Conservation (phyloP, 768 basidiomycete genomes). For the Podaxis carcinomalis region DNA sequence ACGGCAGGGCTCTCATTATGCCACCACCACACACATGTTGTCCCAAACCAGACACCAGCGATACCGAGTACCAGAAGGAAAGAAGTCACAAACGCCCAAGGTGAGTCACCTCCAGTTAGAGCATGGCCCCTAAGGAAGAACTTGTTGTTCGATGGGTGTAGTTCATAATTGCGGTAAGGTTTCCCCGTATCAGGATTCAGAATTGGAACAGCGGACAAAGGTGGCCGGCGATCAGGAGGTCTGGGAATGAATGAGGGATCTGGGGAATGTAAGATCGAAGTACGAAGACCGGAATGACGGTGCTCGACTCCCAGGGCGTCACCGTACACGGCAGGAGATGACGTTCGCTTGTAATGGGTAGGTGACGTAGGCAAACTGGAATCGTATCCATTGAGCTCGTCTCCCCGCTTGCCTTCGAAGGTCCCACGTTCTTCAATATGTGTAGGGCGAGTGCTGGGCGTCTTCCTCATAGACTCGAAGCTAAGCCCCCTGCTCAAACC, state of each 20-base stretch:
- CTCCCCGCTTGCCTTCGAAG: constrained; percentile 27
- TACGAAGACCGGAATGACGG: constrained; percentile 18
- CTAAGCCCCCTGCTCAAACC: constrained; percentile 47
- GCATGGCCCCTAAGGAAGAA: constrained; percentile 73
- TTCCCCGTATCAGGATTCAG: constrained; percentile 34
- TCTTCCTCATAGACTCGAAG: constrained; percentile 43
- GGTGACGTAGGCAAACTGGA: constrained; percentile 6
- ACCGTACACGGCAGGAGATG: background rate
- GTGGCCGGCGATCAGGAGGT: constrained; percentile 24
- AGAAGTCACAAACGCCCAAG: constrained; percentile 72
- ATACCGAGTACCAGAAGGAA: constrained; percentile 61
- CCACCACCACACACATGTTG: constrained; percentile 92
- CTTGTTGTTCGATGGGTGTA: constrained; percentile 68
- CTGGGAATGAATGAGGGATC: constrained; percentile 28
- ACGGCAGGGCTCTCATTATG: constrained; percentile 65
- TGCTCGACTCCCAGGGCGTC: background rate
- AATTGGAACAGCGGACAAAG: constrained; percentile 33
- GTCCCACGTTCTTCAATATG: constrained; percentile 19
- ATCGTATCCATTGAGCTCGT: constrained; percentile 29
- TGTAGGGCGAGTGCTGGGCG: constrained; percentile 19
- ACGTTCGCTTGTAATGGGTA: constrained; percentile 18
- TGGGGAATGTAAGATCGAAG: constrained; percentile 28
- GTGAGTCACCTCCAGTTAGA: constrained; percentile 83
- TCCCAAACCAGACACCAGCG: constrained; percentile 81
- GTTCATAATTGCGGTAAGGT: constrained; percentile 51